phyloP scores from a whole-genome alignment of 108 stramenopile genomes.

The Aureococcus anophagefferens region DNA sequence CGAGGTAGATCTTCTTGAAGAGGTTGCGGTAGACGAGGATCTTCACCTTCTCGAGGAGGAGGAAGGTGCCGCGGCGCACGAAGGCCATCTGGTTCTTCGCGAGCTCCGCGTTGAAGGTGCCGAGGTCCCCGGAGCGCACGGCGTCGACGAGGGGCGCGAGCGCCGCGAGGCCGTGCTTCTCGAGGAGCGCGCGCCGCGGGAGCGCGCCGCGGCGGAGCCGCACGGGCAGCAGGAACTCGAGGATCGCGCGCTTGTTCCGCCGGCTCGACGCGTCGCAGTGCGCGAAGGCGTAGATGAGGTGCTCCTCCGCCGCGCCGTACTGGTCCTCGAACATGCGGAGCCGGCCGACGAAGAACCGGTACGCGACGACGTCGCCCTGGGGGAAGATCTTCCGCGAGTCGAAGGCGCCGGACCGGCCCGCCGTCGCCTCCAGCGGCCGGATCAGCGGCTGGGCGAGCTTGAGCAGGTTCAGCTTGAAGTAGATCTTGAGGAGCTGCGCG shows the following conservation, averaged over 20 bases:
- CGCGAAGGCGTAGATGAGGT: constrained; percentile 68
- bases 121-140: constrained; percentile 70
- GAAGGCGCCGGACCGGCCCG: constrained; percentile 9
- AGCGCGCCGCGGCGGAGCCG: constrained; percentile 71
- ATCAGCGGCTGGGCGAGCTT: constrained; percentile 80
- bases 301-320: constrained; percentile 68
- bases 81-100: constrained; percentile 50
- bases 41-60: constrained; percentile 84
- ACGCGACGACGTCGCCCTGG: constrained; percentile 75
- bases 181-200: constrained; percentile 53
- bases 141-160: constrained; percentile 63
- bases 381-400: constrained; percentile 17
- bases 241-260: constrained; percentile 68
- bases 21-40: constrained; percentile 86
- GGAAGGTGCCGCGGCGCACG: constrained; percentile 69
- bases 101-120: constrained; percentile 69
- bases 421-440: constrained; percentile 26
- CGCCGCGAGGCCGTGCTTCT: constrained; percentile 68
- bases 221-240: constrained; percentile 80
- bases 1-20: constrained; percentile 68
- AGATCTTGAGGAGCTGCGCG: constrained; percentile 80
- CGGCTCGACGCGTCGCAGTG: constrained; percentile 61
- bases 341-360: constrained; percentile 72
- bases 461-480: constrained; percentile 82
- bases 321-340: constrained; percentile 90